These are phyloP conservation scores for Saccharomycopsis babjevae DNA, from an alignment of 805 yeast genomes.

Conservation along the genomic window DNA sequence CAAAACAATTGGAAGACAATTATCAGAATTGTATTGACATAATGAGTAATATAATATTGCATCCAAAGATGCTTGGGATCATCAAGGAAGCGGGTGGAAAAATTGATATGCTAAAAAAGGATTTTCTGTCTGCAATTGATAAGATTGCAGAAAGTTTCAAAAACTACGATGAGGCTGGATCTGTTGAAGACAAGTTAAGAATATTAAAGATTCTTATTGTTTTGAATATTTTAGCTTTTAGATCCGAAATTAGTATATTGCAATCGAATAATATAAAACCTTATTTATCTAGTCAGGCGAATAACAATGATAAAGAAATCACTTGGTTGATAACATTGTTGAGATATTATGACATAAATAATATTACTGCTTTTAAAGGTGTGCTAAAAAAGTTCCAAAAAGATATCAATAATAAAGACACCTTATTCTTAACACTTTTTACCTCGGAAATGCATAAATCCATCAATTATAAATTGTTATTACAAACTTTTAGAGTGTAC, in stretches of 20 bases:
- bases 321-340: conserved; percentile 2
- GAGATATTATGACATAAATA: conserved; percentile 2
- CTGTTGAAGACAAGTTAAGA: conserved; percentile 42
- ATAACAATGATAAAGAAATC: conserved; percentile 6
- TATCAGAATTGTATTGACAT: conserved; percentile 39
- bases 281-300: conserved; percentile 24
- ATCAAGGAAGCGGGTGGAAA: conserved; percentile 70
- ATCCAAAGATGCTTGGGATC: conserved; percentile 66
- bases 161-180: conserved; percentile 58
- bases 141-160: conserved; percentile 48
- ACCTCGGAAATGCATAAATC: conserved; percentile 4
- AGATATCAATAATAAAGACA: neutral
- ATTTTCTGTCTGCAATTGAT: conserved; percentile 45
- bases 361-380: conserved; percentile 6
- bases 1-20: conserved; percentile 25
- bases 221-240: conserved; percentile 44
- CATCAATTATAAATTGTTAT: conserved; percentile 6
- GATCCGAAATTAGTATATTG: conserved; percentile 58
- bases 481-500: conserved; percentile 9
- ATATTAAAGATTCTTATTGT: conserved; percentile 54
- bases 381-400: neutral
- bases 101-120: conserved; percentile 47
- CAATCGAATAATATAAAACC: conserved; percentile 63
- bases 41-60: conserved; percentile 53
- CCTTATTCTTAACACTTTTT: conserved; percentile 3